A percentile compares a stretch with the other conserved stretches of the same genome.
Conservation (phyloP, 768 basidiomycete genomes). For the Clitopilus passeckerianus region DNA sequence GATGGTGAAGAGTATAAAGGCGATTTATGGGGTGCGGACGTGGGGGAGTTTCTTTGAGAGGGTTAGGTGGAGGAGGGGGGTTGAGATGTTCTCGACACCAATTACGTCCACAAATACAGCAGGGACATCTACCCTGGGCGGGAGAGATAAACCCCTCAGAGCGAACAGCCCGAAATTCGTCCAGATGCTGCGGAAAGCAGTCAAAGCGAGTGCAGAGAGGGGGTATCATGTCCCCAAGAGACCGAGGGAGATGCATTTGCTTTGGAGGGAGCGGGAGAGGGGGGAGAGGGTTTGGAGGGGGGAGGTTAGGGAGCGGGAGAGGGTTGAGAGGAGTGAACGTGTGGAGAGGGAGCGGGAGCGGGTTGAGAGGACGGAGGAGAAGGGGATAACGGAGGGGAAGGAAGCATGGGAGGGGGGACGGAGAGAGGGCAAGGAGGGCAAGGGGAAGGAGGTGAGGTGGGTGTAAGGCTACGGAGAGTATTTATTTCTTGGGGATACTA, state of each 20-base stretch:
- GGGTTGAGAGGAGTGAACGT: background rate
- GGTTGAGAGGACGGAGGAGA: background rate
- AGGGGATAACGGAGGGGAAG: background rate
- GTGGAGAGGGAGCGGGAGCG: background rate
- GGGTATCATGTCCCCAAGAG: slow-evolving; percentile 22
- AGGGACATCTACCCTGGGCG: too few species aligned
- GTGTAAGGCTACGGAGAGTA: background rate
- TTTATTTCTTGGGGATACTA: too few species aligned
- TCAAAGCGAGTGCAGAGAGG: slow-evolving; percentile 25
- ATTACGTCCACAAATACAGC: too few species aligned
- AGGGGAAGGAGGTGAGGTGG: background rate
- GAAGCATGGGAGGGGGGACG: background rate
- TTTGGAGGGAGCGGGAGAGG: background rate
- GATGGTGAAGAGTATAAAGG: slow-evolving; percentile 39
- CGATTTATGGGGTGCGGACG: slow-evolving; percentile 31
- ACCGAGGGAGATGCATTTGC: background rate
- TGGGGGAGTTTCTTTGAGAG: slow-evolving; percentile 38
- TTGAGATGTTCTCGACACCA: slow-evolving; percentile 19
- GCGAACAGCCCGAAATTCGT: slow-evolving; percentile 23
- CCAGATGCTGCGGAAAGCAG: slow-evolving; percentile 29
- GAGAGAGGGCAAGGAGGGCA: background rate
- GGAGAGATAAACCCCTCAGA: too few species aligned
- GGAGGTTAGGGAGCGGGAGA: background rate
- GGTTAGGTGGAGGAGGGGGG: slow-evolving; percentile 25
- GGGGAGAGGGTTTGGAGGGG: background rate